Evolutionary conservation across 805 yeast species (phyloP).

Genomic region (Kuraishia borneana): DNA sequence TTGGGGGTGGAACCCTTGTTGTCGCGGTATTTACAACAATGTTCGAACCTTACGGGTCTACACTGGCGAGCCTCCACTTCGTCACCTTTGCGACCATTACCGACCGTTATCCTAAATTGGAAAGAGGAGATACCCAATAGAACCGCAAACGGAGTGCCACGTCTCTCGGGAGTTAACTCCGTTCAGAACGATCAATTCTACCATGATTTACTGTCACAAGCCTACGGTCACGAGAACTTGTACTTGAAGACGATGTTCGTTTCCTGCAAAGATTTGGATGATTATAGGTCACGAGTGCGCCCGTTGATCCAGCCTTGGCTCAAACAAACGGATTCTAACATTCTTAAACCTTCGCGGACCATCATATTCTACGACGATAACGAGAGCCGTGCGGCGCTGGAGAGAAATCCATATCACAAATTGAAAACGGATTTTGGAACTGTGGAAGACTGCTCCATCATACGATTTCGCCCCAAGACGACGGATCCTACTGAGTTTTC

Average conservation of each 20-base stretch:
- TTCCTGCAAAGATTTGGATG: conserved; percentile 54
- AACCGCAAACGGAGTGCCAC: conserved; percentile 2
- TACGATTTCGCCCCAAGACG: too few relatives aligned
- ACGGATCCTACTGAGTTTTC: conserved; percentile 24
- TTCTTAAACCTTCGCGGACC: conserved; percentile 48
- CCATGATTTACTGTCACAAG: conserved; percentile 3
- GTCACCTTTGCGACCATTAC: conserved; percentile 53
- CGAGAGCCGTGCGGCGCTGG: conserved; percentile 10
- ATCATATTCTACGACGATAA: conserved; percentile 37
- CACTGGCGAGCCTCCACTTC: conserved; percentile 51
- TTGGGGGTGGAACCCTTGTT: conserved; percentile 43
- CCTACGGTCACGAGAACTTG: conserved; percentile 21
- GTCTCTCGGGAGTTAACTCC: background rate
- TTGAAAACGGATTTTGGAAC: conserved; percentile 16
- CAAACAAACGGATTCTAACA: conserved; percentile 22
- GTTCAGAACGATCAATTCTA: conserved; percentile 7
- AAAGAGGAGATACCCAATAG: conserved; percentile 43
- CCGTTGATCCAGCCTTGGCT: conserved; percentile 82
- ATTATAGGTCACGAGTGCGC: conserved; percentile 68
- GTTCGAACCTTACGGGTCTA: conserved; percentile 49
- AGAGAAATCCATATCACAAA: conserved; percentile 18
- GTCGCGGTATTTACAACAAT: conserved; percentile 27
- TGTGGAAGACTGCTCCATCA: conserved; percentile 9
- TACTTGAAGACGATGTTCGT: conserved; percentile 63
- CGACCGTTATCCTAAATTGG: conserved; percentile 40